Conservation (phyloP, 306 rosid species). For the Rubus parviflorus region DNA sequence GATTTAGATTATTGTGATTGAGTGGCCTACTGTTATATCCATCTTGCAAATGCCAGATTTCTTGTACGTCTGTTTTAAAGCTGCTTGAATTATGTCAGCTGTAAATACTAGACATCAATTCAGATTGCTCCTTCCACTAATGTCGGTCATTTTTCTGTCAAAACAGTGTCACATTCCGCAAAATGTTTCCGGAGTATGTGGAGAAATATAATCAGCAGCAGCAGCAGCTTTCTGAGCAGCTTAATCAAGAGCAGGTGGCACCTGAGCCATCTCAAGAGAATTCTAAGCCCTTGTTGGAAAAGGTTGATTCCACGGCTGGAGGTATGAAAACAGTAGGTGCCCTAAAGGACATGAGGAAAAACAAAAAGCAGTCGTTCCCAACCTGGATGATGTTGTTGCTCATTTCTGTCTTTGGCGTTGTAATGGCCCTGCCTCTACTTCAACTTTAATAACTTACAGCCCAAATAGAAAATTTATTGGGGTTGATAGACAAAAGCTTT, state of each 20-base stretch:
- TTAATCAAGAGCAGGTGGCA: constrained; percentile 45
- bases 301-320: constrained; percentile 42
- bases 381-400: constrained; percentile 91
- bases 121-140: background rate
- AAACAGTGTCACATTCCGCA: constrained; percentile 77
- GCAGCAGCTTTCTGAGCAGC: constrained; percentile 52
- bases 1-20: background rate
- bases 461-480: constrained; percentile 27
- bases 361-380: constrained; percentile 63
- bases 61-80: background rate
- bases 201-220: constrained; percentile 75
- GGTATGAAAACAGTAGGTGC: constrained; percentile 44
- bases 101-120: background rate
- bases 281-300: constrained; percentile 45
- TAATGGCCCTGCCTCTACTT: constrained; percentile 94
- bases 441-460: constrained; percentile 55
- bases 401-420: constrained; percentile 79
- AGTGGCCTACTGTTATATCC: background rate
- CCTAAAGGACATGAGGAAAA: constrained; percentile 42
- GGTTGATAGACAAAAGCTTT: constrained; percentile 16
- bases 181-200: constrained; percentile 89
- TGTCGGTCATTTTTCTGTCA: constrained; percentile 18
- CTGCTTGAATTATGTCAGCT: background rate
- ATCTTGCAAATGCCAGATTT: background rate
- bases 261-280: constrained; percentile 36